Base-by-base conservation (phyloP, 331 rosid genomes). In the Acacia pycnantha region DNA sequence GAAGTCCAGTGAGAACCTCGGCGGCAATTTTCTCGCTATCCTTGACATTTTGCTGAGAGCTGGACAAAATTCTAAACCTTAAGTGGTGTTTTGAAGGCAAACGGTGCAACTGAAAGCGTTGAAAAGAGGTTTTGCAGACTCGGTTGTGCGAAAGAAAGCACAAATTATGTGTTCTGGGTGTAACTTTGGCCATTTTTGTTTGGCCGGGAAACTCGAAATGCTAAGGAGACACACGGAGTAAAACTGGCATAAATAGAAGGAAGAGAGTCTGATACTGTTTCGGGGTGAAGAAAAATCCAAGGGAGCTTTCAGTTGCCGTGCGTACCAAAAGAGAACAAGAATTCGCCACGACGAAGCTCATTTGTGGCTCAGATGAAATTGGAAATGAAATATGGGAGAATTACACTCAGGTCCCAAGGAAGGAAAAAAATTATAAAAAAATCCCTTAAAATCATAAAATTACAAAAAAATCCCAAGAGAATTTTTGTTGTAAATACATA, bases 41-140 rank as follows among this genome's bases (percentile, higher is more conserved):
- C 22, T 84, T 70, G 50, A 82, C 72, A 71, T 84, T 86, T 76
- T 88, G 90, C 73, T 86, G 85, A 53, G 88, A 76, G 82, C 83
- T 74, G 40, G 92, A 86, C 16, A 64, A 47, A 56, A 80, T 72
- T 56, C 94, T 85, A 46, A 83, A 70, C 59, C 80, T 74, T 66
- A 82, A 83, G 54, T 59, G 81, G 33, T 40, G 79, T 62, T 66
- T 81, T 2, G 86, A 81, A 80, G 90, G 77, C 22, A 84, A 81
- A 18, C 53, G 75, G 72, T 81, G 79, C 37, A 88, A 84, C 74
- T 79, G 91, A 40, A 86, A 87, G 78, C 82, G 81, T 40, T 62
- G 74, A 11, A 33, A 65, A 0, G 90, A 77, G 66, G 87, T 77
- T 66, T 73, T 80, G 83, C 79, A 51, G 74, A 70, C 78, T 37